phyloP scores from a whole-genome alignment of 495 filamentous ascomycete species.

The Penicillium manginii region DNA sequence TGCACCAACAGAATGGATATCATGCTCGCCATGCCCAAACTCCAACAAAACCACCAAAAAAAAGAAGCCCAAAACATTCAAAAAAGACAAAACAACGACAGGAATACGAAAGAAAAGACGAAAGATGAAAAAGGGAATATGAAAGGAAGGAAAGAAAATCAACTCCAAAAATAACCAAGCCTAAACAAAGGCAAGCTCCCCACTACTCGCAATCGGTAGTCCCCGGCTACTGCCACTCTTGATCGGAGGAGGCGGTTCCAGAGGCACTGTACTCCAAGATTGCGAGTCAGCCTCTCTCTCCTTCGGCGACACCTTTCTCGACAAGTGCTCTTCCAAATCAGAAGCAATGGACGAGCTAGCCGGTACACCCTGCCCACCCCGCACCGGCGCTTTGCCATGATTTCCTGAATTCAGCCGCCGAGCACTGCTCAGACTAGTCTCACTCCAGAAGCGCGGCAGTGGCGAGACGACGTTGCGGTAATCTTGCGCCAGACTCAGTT shows the following conservation, averaged over 20 bases:
- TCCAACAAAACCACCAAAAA: conserved; percentile 15
- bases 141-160: conserved; percentile 3
- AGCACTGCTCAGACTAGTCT: conserved; percentile 38
- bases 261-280: conserved; percentile 12
- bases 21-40: conserved; percentile 36
- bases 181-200: conserved; percentile 41
- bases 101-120: background rate
- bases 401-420: conserved; percentile 29
- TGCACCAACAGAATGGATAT: conserved; percentile 31
- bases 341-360: conserved; percentile 33
- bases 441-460: conserved; percentile 47
- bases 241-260: conserved; percentile 26
- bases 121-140: conserved; percentile 2
- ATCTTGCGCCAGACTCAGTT: conserved; percentile 46
- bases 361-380: conserved; percentile 14
- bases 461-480: conserved; percentile 50
- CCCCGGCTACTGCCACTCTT: conserved; percentile 22
- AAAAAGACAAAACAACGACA: conserved; percentile 1
- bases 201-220: conserved; percentile 33
- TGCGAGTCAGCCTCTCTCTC: conserved; percentile 13
- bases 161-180: conserved; percentile 1
- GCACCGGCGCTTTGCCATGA: conserved; percentile 10
- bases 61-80: conserved; percentile 7
- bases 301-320: conserved; percentile 23
- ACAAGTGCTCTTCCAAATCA: conserved; percentile 32